Evolutionary conservation across 257 asterid genomes (phyloP).

Genomic region (Scutellaria baicalensis): DNA sequence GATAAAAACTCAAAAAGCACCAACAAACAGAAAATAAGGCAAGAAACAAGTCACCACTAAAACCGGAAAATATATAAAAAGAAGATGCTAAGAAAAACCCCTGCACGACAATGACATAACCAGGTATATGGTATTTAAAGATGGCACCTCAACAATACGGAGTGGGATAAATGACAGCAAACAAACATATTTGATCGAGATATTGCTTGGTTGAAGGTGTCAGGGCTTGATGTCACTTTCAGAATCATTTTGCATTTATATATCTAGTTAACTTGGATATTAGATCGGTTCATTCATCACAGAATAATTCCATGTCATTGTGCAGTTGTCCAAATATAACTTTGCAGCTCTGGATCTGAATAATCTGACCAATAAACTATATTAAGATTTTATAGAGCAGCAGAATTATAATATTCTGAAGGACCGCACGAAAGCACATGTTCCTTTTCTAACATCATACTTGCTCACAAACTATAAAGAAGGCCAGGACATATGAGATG

Average conservation of each 20-base stretch:
- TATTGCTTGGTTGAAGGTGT: background rate
- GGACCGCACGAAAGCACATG: background rate
- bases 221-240: background rate
- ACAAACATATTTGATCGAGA: background rate
- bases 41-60: background rate
- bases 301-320: background rate
- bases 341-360: background rate
- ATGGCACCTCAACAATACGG: too few species aligned
- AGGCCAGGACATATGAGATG: background rate
- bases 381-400: background rate
- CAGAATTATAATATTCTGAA: background rate
- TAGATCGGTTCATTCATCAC: background rate
- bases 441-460: background rate
- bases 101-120: background rate
- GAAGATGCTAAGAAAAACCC: background rate
- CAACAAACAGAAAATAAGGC: background rate
- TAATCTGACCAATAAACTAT: background rate
- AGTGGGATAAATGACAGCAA: background rate
- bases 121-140: too few species aligned
- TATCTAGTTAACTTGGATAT: background rate
- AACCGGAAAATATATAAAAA: background rate
- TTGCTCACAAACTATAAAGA: background rate
- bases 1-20: conserved; percentile 1
- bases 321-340: background rate
- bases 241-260: background rate